These are phyloP conservation scores for Phyllosticta capitalensis DNA, from an alignment of 2,329 filamentous ascomycete species.

Conservation along the genomic window DNA sequence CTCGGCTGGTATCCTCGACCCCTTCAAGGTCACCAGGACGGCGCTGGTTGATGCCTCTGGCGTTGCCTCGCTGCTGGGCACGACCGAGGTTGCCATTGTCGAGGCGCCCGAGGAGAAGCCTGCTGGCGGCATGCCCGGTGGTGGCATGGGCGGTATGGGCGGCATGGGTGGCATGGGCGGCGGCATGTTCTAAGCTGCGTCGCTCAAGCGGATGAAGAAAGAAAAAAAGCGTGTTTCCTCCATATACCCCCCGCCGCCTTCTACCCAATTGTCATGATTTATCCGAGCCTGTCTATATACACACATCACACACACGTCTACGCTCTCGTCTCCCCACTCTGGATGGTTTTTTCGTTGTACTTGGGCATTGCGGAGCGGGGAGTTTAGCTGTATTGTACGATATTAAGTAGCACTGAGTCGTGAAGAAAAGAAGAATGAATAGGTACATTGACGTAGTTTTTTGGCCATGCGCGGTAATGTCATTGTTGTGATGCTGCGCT, in stretches of 20 bases:
- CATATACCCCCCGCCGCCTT: conserved; percentile 9
- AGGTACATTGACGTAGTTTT: background rate
- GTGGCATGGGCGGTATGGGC: conserved; percentile 44
- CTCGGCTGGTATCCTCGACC: conserved; percentile 88
- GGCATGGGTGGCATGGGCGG: conserved; percentile 57
- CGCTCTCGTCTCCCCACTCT: conserved; percentile 18
- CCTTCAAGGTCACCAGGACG: conserved; percentile 98
- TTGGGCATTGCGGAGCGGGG: conserved; percentile 27
- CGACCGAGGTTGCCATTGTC: conserved; percentile 95
- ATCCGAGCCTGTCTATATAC: conserved; percentile 14
- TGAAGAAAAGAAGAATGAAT: conserved; percentile 1
- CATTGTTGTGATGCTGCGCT: background rate
- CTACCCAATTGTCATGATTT: conserved; percentile 15
- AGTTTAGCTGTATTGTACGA: conserved; percentile 21
- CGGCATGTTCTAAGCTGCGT: conserved; percentile 52
- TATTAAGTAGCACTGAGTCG: conserved; percentile 4
- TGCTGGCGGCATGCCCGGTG: conserved; percentile 36
- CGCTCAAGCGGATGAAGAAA: background rate
- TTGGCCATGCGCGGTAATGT: background rate
- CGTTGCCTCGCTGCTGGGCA: conserved; percentile 93
- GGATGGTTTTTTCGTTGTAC: conserved; percentile 11
- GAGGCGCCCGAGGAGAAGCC: conserved; percentile 92
- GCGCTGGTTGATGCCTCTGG: conserved; percentile 90
- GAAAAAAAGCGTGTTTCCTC: background rate
- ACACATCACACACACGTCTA: conserved; percentile 27